phyloP scores from a whole-genome alignment of 768 basidiomycete species.

The Tricholomella constricta region DNA sequence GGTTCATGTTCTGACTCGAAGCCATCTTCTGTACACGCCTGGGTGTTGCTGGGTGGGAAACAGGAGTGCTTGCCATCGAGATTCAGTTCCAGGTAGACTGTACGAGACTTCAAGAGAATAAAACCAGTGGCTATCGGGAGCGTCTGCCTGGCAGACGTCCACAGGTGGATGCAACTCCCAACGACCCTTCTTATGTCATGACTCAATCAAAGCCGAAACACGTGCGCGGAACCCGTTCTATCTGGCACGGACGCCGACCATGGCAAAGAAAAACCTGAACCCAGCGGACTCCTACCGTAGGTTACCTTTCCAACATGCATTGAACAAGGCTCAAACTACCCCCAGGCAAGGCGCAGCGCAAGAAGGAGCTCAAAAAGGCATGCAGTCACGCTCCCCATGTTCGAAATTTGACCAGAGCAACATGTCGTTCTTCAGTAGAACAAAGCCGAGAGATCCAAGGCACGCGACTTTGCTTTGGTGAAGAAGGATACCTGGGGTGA shows the following conservation, averaged over 20 bases:
- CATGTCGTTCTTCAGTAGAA: slow-evolving; percentile 65
- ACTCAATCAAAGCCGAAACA: slow-evolving; percentile 35
- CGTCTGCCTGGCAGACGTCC: slow-evolving; percentile 34
- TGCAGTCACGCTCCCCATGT: slow-evolving; percentile 19
- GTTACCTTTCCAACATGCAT: slow-evolving; percentile 29
- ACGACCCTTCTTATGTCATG: slow-evolving; percentile 32
- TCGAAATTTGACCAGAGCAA: slow-evolving; percentile 19
- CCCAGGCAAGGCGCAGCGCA: slow-evolving; percentile 86
- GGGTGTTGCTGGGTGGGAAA: slow-evolving; percentile 40
- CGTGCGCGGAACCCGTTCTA: slow-evolving; percentile 30
- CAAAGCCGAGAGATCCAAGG: slow-evolving; percentile 80
- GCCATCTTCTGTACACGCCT: slow-evolving; percentile 73
- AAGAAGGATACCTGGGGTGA: slow-evolving; percentile 91
- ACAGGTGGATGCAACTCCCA: slow-evolving; percentile 27
- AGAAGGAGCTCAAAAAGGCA: slow-evolving; percentile 96
- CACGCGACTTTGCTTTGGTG: slow-evolving; percentile 85
- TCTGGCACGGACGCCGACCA: slow-evolving; percentile 28
- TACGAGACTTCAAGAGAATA: neutral
- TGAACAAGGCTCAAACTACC: slow-evolving; percentile 4
- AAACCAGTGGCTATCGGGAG: slow-evolving; percentile 7
- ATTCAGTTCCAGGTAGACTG: slow-evolving; percentile 6
- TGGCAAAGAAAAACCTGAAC: slow-evolving; percentile 89
- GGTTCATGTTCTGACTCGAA: slow-evolving; percentile 66
- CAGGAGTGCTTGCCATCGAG: slow-evolving; percentile 40
- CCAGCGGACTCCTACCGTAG: slow-evolving; percentile 93